These are phyloP conservation scores for Scutellaria minor DNA, from an alignment of 257 asterid species.

Conservation along the genomic window DNA sequence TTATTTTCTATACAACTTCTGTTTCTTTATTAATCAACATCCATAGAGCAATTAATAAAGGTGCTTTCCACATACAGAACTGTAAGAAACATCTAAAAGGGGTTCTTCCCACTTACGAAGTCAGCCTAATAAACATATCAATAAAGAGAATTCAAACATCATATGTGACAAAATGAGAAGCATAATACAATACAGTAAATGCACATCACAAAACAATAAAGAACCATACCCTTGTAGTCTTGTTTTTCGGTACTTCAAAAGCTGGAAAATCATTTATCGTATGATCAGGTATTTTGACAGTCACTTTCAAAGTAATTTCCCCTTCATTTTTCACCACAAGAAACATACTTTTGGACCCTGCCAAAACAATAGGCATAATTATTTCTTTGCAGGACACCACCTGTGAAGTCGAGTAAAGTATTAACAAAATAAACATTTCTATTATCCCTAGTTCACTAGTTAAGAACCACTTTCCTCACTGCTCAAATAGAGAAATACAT, in stretches of 20 bases:
- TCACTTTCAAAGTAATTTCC: constrained; percentile 51
- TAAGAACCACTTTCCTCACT: neutral
- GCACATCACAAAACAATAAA: constrained; percentile 21
- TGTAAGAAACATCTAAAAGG: neutral
- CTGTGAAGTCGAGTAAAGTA: neutral
- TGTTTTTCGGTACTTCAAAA: constrained; percentile 48
- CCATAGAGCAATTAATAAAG: neutral
- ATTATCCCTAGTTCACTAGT: neutral
- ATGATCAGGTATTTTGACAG: constrained; percentile 43
- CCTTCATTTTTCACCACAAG: constrained; percentile 62
- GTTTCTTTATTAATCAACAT: constrained; percentile 18
- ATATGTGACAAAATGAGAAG: constrained; percentile 23
- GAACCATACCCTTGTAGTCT: constrained; percentile 51
- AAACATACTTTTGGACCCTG: constrained; percentile 52
- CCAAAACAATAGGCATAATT: constrained; percentile 22
- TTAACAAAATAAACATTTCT: constrained; percentile 13
- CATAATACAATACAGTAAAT: constrained; percentile 4
- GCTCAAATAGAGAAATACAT: constrained; percentile 17
- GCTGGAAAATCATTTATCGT: constrained; percentile 32
- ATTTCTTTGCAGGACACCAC: constrained; percentile 17
- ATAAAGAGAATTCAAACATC: constrained; percentile 25
- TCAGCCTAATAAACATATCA: neutral
- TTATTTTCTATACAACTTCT: neutral
- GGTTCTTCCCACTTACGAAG: neutral
- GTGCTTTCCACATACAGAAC: constrained; percentile 1